Conservation (phyloP, 2,329 filamentous ascomycete species). For the Pseudopyricularia javanii region DNA sequence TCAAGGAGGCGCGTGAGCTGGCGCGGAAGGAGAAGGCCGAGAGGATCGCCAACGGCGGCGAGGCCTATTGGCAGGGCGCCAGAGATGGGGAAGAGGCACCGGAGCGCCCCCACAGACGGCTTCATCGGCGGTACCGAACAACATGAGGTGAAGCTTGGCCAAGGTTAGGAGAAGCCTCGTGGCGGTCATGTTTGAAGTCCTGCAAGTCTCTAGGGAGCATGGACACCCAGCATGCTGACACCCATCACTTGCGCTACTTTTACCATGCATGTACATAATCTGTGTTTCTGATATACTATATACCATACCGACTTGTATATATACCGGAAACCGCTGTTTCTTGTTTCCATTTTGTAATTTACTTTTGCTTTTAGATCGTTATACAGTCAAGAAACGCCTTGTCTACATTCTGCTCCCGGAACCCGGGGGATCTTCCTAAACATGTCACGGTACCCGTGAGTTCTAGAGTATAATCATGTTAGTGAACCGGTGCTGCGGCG, state of each 20-base stretch:
- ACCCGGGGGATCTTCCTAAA: constrained; percentile 17
- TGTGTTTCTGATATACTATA: too few species aligned
- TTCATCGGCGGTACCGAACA: too few species aligned
- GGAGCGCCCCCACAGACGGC: too few species aligned
- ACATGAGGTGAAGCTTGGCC: too few species aligned
- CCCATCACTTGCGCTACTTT: too few species aligned
- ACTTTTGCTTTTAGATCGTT: background rate
- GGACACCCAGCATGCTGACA: too few species aligned
- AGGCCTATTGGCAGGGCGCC: too few species aligned
- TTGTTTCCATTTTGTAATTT: background rate
- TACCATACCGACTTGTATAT: background rate
- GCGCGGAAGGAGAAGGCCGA: constrained; percentile 15
- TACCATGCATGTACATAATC: too few species aligned
- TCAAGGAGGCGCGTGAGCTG: constrained; percentile 23
- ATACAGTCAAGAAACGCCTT: constrained; percentile 10
- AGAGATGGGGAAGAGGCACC: too few species aligned
- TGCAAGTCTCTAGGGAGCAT: too few species aligned
- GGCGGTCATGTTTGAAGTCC: too few species aligned
- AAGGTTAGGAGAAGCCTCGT: too few species aligned
- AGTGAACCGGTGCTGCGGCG: background rate
- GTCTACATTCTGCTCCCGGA: constrained; percentile 16
- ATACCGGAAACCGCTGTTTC: background rate
- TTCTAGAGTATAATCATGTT: constrained; percentile 9
- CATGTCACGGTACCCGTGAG: constrained; percentile 14
- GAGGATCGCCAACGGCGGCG: background rate